Base-by-base conservation (phyloP, 768 basidiomycete species). In the Phlebiopsis gigantea region DNA sequence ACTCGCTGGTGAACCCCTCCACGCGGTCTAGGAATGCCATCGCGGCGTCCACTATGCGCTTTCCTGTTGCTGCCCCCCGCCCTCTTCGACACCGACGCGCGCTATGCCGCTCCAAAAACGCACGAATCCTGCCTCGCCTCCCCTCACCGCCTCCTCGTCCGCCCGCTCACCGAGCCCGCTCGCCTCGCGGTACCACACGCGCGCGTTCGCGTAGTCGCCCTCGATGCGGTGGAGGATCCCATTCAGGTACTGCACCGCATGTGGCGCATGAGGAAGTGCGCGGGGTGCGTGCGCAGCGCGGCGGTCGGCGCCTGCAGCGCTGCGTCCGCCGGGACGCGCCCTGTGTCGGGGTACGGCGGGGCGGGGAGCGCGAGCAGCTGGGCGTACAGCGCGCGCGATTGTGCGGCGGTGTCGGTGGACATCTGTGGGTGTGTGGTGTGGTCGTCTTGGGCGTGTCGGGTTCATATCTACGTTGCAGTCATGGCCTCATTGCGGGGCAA, bases 231-330 rank as follows among this genome's bases (percentile, higher is more conserved):
- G 47, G 26, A 48, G 29, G 26, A 48, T 30, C 7, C 47, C 47
- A 28, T 48, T 25, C 47, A 48, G 47, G 47, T 48, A 28, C 47
- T 48, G 47, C 9, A 25, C 47, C n/a, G 29, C 47, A 48, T 48
- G 7, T 48, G 6, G 26, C 47, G 50, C 19, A 57, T 26, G 25
- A 57, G 51, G 24, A 61, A 63, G 22, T 56, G 65, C 0, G 75
- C 66, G 8, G 71, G 65, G 0, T 80, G 50, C 19, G 39, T 5
- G 4, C 34, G 34, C 5, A 51, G 21, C 1, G 6, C 30, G 12
- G 50, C 50, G 31, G 39, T 51, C 5, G 5, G 22, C 19, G 50
- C 12, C 22, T 51, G 50, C 4, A 51, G 34, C 9, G 30, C 30
- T n/a, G 50, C 31, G n/a, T 51, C 34, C 17, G n/a, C 24, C 5